A percentile compares a stretch with the other conserved stretches of the same genome.
These are phyloP conservation scores for Colletotrichum abscissum DNA, from an alignment of 2,329 filamentous ascomycete genomes.

Conservation along the genomic window DNA sequence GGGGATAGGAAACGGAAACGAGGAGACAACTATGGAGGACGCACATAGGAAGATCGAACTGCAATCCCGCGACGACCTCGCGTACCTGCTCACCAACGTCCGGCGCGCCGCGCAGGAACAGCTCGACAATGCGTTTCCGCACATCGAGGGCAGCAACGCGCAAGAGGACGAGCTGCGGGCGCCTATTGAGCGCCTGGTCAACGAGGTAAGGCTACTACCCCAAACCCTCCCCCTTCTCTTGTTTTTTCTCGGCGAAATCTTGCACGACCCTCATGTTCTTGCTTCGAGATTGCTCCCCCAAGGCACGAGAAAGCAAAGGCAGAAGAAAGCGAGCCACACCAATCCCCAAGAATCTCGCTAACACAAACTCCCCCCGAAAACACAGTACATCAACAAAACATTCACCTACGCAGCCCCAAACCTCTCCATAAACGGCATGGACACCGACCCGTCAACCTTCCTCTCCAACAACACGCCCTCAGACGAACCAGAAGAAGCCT, in stretches of 20 bases:
- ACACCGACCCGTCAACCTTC: slow-evolving; percentile 55
- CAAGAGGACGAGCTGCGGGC: slow-evolving; percentile 66
- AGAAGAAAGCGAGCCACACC: neutral
- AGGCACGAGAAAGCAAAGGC: too few relatives aligned
- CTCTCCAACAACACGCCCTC: slow-evolving; percentile 41
- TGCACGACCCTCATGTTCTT: too few relatives aligned
- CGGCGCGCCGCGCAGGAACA: slow-evolving; percentile 75
- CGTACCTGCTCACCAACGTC: slow-evolving; percentile 76
- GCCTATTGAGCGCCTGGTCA: slow-evolving; percentile 69
- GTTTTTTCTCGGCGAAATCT: too few relatives aligned
- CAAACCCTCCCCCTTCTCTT: too few relatives aligned
- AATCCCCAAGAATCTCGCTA: too few relatives aligned
- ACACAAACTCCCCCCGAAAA: neutral
- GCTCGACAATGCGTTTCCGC: slow-evolving; percentile 76
- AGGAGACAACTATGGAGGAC: slow-evolving; percentile 44
- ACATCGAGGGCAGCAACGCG: slow-evolving; percentile 57
- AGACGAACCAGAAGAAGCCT: slow-evolving; percentile 52
- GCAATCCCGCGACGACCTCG: slow-evolving; percentile 78
- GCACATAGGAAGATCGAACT: slow-evolving; percentile 82
- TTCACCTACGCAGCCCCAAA: slow-evolving; percentile 69
- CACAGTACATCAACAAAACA: slow-evolving; percentile 70
- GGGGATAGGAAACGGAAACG: neutral
- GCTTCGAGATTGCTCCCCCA: too few relatives aligned
- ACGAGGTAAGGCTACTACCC: slow-evolving; percentile 56
- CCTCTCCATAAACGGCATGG: slow-evolving; percentile 72